A percentile compares a stretch with the other conserved stretches of the same genome.
These are phyloP conservation scores for Byssoonygena ceratinophila DNA, from an alignment of 2,329 filamentous ascomycete species.

Conservation along the genomic window DNA sequence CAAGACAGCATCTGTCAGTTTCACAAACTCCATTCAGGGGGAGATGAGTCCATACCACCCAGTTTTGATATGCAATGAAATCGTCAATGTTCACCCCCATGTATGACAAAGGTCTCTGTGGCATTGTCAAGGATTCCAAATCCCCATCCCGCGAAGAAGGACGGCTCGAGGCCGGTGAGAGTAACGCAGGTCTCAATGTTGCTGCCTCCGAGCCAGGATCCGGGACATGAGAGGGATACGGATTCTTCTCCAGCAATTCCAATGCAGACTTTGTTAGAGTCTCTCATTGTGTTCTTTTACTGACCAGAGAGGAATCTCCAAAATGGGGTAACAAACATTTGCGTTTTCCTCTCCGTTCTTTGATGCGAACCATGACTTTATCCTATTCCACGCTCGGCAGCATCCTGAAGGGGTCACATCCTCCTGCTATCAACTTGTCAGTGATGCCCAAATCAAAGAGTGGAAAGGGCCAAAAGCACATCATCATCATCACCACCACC, in stretches of 20 bases:
- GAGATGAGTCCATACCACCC: constrained; percentile 4
- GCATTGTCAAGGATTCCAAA: neutral
- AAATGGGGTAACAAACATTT: constrained; percentile 2
- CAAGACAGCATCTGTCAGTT: neutral
- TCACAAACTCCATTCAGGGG: too few species aligned
- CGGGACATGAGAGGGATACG: neutral
- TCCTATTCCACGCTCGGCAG: neutral
- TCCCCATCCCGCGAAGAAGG: neutral
- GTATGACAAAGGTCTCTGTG: neutral
- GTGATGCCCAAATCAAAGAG: neutral
- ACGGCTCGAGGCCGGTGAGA: constrained; percentile 1
- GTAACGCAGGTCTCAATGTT: neutral
- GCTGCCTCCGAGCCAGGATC: neutral
- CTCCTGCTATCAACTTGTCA: neutral
- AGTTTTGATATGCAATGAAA: constrained; percentile 7
- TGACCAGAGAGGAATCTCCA: neutral
- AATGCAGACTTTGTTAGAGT: neutral
- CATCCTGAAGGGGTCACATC: neutral
- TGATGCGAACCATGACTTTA: neutral
- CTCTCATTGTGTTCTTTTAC: neutral
- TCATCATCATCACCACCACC: neutral
- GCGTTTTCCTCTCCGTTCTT: neutral
- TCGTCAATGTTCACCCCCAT: constrained; percentile 1
- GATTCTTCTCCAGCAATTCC: neutral
- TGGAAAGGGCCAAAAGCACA: neutral